Evolutionary conservation across 192 early-diverging fungal genomes (phyloP), one percentile per base, ranked within the genome.

Genomic region (Podila epicladia): DNA sequence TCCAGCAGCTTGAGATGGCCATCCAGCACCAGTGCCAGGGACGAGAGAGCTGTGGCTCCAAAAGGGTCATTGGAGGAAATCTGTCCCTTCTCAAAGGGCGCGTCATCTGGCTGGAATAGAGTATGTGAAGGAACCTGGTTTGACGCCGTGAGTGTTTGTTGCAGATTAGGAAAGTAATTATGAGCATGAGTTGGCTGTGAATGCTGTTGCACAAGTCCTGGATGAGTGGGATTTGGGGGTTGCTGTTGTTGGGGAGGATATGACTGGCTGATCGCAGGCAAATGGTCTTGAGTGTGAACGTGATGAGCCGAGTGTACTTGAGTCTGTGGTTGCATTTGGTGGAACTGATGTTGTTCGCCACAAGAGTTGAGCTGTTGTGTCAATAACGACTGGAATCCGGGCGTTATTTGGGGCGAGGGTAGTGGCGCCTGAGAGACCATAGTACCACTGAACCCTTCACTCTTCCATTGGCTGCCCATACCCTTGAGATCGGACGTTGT

Each of bases 1-100:
- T 78, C 75, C 3, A 72, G 15, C 28, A 78, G 69, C 13, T 64
- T 48, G 15, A 78, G 51, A 38, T 78, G 41, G 28, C 58, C 75
- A 33, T 78, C 64, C 19, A 78, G 29, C 2, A 67, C 75, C 3
- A 72, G 48, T 0, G 75, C 75, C 24, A 78, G 50, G 26, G 75
- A 78, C 17, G 53, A 24, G 24, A 45, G 41, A 9, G 53, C 53
- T 1, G 53, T 55, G 12, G 75, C 69, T 17, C 65, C 75, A 57
- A 48, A 78, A 7, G 24, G 57, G 15, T 78, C 75, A n/a, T 78
- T 64, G 31, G 59, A 17, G 28, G 20, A 20, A 29, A 33, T n/a
- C 33, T 9, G 32, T 62, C 28, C 31, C 2, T 63, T 20, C 8
- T 63, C 31, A 38, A 22, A 35, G 20, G 20, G 0, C 19, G 35